These are phyloP conservation scores for Pseudohalonectria lignicola DNA, from an alignment of 2,329 filamentous ascomycete genomes.

Conservation along the genomic window DNA sequence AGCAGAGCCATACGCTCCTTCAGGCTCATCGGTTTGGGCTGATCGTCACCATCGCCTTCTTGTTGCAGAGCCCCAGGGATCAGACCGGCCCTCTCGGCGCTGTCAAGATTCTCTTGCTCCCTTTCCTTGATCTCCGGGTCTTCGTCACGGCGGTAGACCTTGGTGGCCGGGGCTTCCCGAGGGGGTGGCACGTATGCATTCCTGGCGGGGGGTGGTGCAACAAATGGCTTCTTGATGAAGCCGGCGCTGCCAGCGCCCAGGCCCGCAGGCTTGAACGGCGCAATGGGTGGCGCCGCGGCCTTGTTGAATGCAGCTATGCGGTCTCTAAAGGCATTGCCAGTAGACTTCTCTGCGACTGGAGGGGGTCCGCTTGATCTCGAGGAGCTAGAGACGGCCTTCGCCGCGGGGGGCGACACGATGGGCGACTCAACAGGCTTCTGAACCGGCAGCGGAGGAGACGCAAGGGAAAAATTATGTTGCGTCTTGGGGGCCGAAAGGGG, in stretches of 20 bases:
- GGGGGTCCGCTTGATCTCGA: conserved; percentile 46
- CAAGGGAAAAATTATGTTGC: conserved; percentile 23
- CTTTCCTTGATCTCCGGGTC: conserved; percentile 62
- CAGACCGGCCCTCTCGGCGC: conserved; percentile 58
- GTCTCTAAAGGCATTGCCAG: conserved; percentile 73
- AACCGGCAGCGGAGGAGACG: conserved; percentile 21
- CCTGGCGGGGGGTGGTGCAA: conserved; percentile 85
- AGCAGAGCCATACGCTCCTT: conserved; percentile 93
- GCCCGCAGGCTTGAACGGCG: conserved; percentile 77
- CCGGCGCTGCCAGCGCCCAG: conserved; percentile 45
- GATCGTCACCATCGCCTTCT: conserved; percentile 53
- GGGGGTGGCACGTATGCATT: conserved; percentile 78
- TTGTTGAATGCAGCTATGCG: conserved; percentile 97
- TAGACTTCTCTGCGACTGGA: conserved; percentile 63
- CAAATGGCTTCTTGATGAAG: conserved; percentile 95
- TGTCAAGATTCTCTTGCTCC: conserved; percentile 54
- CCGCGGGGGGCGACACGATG: conserved; percentile 25
- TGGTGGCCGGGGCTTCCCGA: conserved; percentile 59
- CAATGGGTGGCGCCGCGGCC: conserved; percentile 67
- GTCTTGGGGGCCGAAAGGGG: conserved; percentile 22
- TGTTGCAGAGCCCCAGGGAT: conserved; percentile 29
- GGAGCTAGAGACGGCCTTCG: conserved; percentile 21
- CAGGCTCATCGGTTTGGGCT: conserved; percentile 82
- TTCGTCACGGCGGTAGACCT: conserved; percentile 77
- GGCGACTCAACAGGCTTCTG: conserved; percentile 25